Base-by-base conservation (phyloP, 495 filamentous ascomycete species). In the Endocarpon pusillum region DNA sequence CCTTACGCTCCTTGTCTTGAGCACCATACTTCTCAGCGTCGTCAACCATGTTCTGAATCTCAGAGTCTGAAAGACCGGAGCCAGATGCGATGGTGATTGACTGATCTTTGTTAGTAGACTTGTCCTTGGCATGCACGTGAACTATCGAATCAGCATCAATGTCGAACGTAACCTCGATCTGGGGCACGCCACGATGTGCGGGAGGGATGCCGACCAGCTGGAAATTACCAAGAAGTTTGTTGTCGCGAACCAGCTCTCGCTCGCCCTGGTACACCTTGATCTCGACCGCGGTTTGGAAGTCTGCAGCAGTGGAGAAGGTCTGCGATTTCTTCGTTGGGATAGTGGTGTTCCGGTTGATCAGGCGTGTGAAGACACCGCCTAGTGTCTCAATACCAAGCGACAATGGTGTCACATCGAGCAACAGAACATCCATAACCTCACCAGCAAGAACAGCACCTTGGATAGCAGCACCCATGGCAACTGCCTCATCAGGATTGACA, bases 241-340 rank as follows among this genome's bases (percentile, higher is more conserved):
- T 97, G 69, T 97, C 89, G 54, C 75, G 76, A 52, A 97, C 89
- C 36, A 97, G 81, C 66, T 97, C 89, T 80, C 89, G 89, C 71
- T 97, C 89, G 67, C 89, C 89, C 73, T 97, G 89, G 81, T 75
- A 96, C 37, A 97, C 91, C 78, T 97, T 97, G 72, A 97, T 97
- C 70, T 97, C 89, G 57, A 97, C 89, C 46, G 89, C 89, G 40
- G 81, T 93, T 72, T 97, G 89, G 81, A 92, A 94, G 54, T 97
- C 89, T 47, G 89, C 89, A 35, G 89, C 89, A 31, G 89, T 97
- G 34, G 89, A 94, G 73, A 97, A 97, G 43, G 84, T 71, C 66
- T 96, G 89, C 21, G 86, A 94, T 66, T 97, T 97, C 77, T 96
- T 97, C 61, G 89, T 96, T 35, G 89, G 89, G 58, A 97, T 97